Conservation (phyloP, 202 grass and related monocot species). For the Schoenoplectus triqueter region DNA sequence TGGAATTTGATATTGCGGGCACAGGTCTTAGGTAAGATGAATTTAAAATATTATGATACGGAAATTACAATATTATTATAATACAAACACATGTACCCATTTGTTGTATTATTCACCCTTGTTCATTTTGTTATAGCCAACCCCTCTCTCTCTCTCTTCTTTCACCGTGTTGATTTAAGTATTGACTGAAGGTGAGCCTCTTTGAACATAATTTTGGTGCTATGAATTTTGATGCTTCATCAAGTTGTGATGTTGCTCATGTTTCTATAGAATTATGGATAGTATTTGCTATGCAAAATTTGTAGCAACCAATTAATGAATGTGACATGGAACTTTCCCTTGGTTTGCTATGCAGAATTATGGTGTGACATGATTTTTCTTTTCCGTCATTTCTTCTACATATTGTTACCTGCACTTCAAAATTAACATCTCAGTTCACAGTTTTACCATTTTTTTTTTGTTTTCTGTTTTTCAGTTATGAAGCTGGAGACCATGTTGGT, state of each 20-base stretch:
- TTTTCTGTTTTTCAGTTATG: constrained; percentile 64
- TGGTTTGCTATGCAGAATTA: not conserved
- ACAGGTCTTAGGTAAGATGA: constrained; percentile 75
- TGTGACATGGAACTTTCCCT: not conserved
- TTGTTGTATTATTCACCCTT: not conserved
- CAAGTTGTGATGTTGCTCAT: not conserved
- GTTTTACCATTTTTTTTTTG: constrained; percentile 20
- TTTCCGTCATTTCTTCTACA: constrained; percentile 9
- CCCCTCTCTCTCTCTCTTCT: not conserved
- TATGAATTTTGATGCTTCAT: not conserved
- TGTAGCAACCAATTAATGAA: not conserved
- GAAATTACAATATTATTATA: not conserved
- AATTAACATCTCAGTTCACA: constrained; percentile 1
- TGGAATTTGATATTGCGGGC: constrained; percentile 92
- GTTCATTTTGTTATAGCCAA: not conserved
- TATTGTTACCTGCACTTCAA: constrained; percentile 1
- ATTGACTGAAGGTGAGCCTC: not conserved
- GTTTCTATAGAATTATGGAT: not conserved
- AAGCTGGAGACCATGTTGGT: constrained; percentile 93
- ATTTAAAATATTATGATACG: constrained; percentile 2
- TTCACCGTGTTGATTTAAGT: not conserved
- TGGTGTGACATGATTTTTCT: not conserved
- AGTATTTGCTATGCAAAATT: not conserved
- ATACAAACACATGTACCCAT: not conserved
- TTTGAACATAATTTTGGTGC: constrained; percentile 3